Base-by-base conservation (phyloP, 176 grass and related monocot species). In the Areca catechu region DNA sequence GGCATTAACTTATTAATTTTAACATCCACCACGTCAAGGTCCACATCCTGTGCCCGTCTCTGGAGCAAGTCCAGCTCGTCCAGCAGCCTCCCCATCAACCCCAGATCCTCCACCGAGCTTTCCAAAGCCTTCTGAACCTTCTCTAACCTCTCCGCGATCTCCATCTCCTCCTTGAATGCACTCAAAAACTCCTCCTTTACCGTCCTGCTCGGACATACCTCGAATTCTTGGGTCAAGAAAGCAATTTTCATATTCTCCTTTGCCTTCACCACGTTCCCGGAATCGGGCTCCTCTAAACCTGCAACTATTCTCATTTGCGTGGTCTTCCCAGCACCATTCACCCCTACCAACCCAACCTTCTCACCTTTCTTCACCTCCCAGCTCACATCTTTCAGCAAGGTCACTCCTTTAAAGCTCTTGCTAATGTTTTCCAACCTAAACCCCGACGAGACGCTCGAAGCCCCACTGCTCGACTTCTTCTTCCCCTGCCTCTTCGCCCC, bases 1-100 rank as follows among this genome's bases (percentile, higher is more conserved):
- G 94, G 94, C 94, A 98, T 89, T 57, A 98, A 63, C 74, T 85
- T 98, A 78, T 86, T 89, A 67, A 98, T 84, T 72, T 89, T 93
- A 43, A 89, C 84, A 22, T 86, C 94, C 0, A 98, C 70, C 79
- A 75, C 83, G 51, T 63, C 84, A 3, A 98, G 69, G 64, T 98
- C 80, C 0, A 89, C 84, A 22, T 89, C 94, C 55, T 82, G 88
- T 0, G 88, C 89, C 5, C 71, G 59, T 0, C 84, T 78, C 64
- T 93, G 94, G 64, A 98, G 69, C 58, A 98, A 83, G 63, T 98
- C 94, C 16, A 98, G 67, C 66, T 98, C 94, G 57, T 93, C 94
- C 18, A 95, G 75, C 51, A 95, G 69, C 5, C 84, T 70, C 5
- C 89, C 89, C 84, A 95, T 95, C 66, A 95, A 81, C 24, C 67